A percentile compares a stretch with the other conserved stretches of the same genome.
These are phyloP conservation scores for Solanum etuberosum DNA, from an alignment of 257 asterid species.

Conservation along the genomic window DNA sequence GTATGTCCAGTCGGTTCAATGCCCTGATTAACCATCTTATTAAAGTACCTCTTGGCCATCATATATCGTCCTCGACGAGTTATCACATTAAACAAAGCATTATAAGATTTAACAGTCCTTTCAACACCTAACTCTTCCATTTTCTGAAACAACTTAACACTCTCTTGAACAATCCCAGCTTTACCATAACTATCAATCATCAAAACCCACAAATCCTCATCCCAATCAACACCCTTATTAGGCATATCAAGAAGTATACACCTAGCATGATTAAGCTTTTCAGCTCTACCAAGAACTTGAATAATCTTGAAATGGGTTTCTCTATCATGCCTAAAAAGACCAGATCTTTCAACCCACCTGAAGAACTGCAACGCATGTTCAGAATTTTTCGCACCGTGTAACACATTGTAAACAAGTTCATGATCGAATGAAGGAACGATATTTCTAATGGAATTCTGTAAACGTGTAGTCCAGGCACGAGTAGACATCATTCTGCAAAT, in stretches of 20 bases:
- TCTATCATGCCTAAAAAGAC: slow-evolving; percentile 41
- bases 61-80: slow-evolving; percentile 63
- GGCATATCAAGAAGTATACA: slow-evolving; percentile 86
- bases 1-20: slow-evolving; percentile 75
- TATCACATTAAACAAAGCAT: slow-evolving; percentile 68
- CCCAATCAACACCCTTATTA: slow-evolving; percentile 72
- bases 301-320: slow-evolving; percentile 70
- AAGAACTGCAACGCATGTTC: slow-evolving; percentile 95
- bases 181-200: slow-evolving; percentile 76
- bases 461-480: slow-evolving; percentile 88
- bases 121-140: slow-evolving; percentile 74
- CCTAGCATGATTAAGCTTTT: slow-evolving; percentile 78
- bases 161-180: slow-evolving; percentile 91
- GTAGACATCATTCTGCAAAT: slow-evolving; percentile 81
- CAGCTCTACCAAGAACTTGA: slow-evolving; percentile 64
- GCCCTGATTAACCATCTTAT: slow-evolving; percentile 72
- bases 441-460: slow-evolving; percentile 71
- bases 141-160: slow-evolving; percentile 70
- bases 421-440: slow-evolving; percentile 63
- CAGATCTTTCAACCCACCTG: slow-evolving; percentile 86
- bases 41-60: slow-evolving; percentile 86
- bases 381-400: slow-evolving; percentile 50
- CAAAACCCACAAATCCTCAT: slow-evolving; percentile 81
- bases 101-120: slow-evolving; percentile 51
- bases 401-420: slow-evolving; percentile 70